phyloP scores from a whole-genome alignment of 306 rosid species.

The Ormosia semicastrata region DNA sequence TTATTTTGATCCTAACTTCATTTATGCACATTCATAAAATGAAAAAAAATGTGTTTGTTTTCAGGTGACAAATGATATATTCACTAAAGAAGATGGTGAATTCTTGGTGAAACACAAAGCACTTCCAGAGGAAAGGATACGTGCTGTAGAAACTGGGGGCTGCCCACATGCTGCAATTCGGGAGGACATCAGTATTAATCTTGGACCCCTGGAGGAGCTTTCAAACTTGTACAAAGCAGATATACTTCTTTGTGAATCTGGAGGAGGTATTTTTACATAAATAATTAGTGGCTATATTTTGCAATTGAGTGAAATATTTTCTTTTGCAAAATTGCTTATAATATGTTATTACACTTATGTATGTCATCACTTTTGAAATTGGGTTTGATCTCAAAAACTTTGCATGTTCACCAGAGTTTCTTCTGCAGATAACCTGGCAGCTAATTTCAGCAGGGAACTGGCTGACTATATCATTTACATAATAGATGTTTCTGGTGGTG shows the following conservation, averaged over 20 bases:
- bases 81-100: conserved; percentile 97
- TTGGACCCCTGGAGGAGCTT: conserved; percentile 94
- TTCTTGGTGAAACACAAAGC: conserved; percentile 94
- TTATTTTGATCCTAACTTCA: not conserved
- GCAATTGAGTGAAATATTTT: not conserved
- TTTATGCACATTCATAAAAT: not conserved
- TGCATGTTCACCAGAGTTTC: conserved; percentile 24
- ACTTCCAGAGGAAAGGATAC: conserved; percentile 88
- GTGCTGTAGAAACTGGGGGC: conserved; percentile 97
- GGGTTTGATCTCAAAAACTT: not conserved
- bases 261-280: conserved; percentile 69
- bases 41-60: not conserved
- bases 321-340: not conserved
- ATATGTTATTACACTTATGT: not conserved
- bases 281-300: not conserved
- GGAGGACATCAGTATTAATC: conserved; percentile 96
- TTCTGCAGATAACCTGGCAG: conserved; percentile 92
- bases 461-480: conserved; percentile 97
- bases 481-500: conserved; percentile 95
- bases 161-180: conserved; percentile 97
- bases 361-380: not conserved
- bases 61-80: conserved; percentile 96
- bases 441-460: conserved; percentile 96
- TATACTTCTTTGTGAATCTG: conserved; percentile 96
- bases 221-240: conserved; percentile 77